Evolutionary conservation across 192 early-diverging fungal species (phyloP), one percentile per base, ranked within the genome.

Genomic region (Diversispora eburnea): DNA sequence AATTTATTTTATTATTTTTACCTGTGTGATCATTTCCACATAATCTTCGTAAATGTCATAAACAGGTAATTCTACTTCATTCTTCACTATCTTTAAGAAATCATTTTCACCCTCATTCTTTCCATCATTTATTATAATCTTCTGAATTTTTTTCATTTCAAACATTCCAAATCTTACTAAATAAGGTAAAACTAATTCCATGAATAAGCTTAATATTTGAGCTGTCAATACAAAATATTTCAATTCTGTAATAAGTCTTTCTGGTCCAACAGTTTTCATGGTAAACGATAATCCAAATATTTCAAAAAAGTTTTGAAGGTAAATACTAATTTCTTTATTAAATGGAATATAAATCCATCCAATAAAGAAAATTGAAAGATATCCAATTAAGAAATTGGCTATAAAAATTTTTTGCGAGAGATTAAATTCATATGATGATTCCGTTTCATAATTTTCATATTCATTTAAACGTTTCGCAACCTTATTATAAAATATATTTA

Each of bases 31-130:
- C 92, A 98, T 93, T 78, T 98, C 95, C 46, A 89, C 88, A 77
- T 96, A 96, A 77, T 98, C 95, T 63, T 87, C 87, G 64, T 91
- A 95, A 60, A 93, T 88, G 74, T 91, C 88, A 76, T 98, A 96
- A 45, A 81, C 87, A 10, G 91, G 90, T 65, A 91, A 79, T 7
- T 75, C 84, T 17, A 84, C 83, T 70, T 93, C 88, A 43, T 81
- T 84, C 60, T 80, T 65, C 10, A 90, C 84, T 39, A 78, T 79
- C 45, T 87, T 77, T 72, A 90, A 75, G 47, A 90, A 88, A 10
- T 62, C 13, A 22, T 45, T n/a, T 57, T 83, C 80, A 47, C 81
- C 77, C 25, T 76, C 75, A 41, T 79, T 67, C 15, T 19, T 58
- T 19, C 57, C 71, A 10, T 52, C 77, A 25, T 77, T 67, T 12